These are phyloP conservation scores for Corrigiola litoralis DNA, from an alignment of 179 eudicot genomes.

Conservation along the genomic window DNA sequence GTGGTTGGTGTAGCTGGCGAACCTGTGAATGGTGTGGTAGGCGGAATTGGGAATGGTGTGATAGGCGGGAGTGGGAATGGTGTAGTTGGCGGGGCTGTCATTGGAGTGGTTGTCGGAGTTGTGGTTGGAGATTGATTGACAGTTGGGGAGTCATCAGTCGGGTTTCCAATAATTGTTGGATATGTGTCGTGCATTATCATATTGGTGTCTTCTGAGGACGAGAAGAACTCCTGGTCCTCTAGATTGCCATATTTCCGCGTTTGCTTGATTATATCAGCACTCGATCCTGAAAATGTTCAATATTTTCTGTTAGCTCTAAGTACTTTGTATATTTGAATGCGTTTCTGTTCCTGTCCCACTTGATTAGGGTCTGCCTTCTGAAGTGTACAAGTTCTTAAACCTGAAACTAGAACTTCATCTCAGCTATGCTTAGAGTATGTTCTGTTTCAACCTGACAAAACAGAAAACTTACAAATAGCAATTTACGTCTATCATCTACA, in stretches of 20 bases:
- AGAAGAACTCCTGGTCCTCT: conserved; percentile 20
- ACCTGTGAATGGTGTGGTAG: conserved; percentile 20
- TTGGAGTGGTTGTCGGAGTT: conserved; percentile 37
- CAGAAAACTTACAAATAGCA: too few species aligned
- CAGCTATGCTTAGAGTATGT: too few species aligned
- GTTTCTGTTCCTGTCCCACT: too few species aligned
- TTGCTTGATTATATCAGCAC: conserved; percentile 40
- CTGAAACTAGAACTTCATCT: too few species aligned
- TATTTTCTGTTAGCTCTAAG: conserved; percentile 6
- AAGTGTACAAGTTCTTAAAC: too few species aligned
- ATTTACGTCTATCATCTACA: too few species aligned
- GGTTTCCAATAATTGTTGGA: conserved; percentile 23
- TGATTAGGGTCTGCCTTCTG: too few species aligned
- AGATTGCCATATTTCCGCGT: conserved; percentile 24
- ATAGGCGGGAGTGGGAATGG: too few species aligned
- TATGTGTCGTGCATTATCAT: conserved; percentile 20
- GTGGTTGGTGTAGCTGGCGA: conserved; percentile 30
- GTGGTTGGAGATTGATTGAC: conserved; percentile 29
- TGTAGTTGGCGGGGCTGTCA: conserved; percentile 16
- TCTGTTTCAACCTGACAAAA: too few species aligned
- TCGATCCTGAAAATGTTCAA: conserved; percentile 44
- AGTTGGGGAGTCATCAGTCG: conserved; percentile 27
- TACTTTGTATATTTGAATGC: too few species aligned
- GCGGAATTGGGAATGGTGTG: conserved; percentile 32
- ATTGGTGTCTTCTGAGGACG: conserved; percentile 21